These are phyloP conservation scores for Hemerocallis citrina DNA, from an alignment of 106 monocot genomes.

Conservation along the genomic window DNA sequence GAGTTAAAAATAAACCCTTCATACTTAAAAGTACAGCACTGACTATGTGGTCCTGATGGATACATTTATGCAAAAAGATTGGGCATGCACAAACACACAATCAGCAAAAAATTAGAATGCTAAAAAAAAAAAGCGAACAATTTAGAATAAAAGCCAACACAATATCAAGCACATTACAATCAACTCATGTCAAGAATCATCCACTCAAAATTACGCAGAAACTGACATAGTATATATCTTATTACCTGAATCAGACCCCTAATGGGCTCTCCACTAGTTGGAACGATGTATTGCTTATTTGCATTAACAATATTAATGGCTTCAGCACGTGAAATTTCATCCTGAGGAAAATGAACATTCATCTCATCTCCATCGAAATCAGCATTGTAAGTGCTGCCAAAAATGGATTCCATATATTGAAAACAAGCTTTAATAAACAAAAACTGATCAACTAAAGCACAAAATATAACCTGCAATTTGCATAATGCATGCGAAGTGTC, in stretches of 20 bases:
- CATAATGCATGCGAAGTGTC: slow-evolving; percentile 96
- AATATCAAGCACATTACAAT: not conserved
- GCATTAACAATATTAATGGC: slow-evolving; percentile 84
- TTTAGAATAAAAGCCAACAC: no score
- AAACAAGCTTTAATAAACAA: not conserved
- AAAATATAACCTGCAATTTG: slow-evolving; percentile 85
- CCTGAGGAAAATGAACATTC: slow-evolving; percentile 98
- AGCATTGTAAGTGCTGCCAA: slow-evolving; percentile 90
- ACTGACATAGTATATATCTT: not conserved
- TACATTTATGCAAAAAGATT: not conserved
- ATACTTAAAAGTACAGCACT: slow-evolving; percentile 91
- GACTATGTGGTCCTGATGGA: slow-evolving; percentile 86
- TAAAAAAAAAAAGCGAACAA: not conserved
- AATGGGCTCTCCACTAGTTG: slow-evolving; percentile 84
- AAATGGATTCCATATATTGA: not conserved
- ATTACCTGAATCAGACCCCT: slow-evolving; percentile 94
- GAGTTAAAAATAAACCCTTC: slow-evolving; percentile 76
- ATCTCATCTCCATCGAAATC: slow-evolving; percentile 99
- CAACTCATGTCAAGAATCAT: no score
- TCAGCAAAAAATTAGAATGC: not conserved
- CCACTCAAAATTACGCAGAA: not conserved
- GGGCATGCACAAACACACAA: not conserved
- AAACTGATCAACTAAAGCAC: not conserved
- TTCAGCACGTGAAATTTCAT: slow-evolving; percentile 95
- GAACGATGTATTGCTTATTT: slow-evolving; percentile 82